phyloP scores from a whole-genome alignment of 805 yeast species.

The Blastobotrys peoriensis region DNA sequence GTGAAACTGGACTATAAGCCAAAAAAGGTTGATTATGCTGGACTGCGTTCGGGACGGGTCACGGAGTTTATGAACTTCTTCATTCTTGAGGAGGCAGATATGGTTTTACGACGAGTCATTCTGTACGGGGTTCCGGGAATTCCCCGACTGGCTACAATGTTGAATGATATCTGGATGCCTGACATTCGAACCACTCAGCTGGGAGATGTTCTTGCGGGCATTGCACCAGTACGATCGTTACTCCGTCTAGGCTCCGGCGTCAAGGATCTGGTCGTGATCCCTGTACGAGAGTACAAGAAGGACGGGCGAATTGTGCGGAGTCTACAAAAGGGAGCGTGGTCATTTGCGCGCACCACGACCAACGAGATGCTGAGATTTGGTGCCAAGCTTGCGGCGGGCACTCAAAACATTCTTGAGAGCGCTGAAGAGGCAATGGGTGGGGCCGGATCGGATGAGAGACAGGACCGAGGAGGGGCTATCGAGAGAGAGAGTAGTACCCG shows the following conservation, averaged over 20 bases:
- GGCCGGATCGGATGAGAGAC: slow-evolving; percentile 46
- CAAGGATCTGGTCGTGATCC: slow-evolving; percentile 64
- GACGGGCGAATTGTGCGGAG: slow-evolving; percentile 68
- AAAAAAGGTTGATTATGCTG: slow-evolving; percentile 76
- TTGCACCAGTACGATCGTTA: slow-evolving; percentile 73
- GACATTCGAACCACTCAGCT: slow-evolving; percentile 79
- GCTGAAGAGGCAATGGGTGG: slow-evolving; percentile 80
- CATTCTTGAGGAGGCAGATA: slow-evolving; percentile 76
- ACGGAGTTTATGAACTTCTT: slow-evolving; percentile 86
- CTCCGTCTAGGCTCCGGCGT: slow-evolving; percentile 76
- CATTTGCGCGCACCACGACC: slow-evolving; percentile 71
- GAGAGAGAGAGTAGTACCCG: too few species aligned
- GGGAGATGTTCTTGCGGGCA: slow-evolving; percentile 73
- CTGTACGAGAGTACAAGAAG: slow-evolving; percentile 64
- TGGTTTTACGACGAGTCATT: slow-evolving; percentile 54
- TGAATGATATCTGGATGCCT: slow-evolving; percentile 80
- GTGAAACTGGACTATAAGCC: slow-evolving; percentile 87
- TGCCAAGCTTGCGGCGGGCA: slow-evolving; percentile 79
- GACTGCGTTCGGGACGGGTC: slow-evolving; percentile 78
- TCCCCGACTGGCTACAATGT: slow-evolving; percentile 45
- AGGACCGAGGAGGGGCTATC: slow-evolving; percentile 29
- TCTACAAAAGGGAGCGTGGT: slow-evolving; percentile 65
- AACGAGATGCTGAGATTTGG: slow-evolving; percentile 78
- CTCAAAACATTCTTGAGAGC: slow-evolving; percentile 71
- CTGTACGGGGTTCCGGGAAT: slow-evolving; percentile 77